phyloP scores from a whole-genome alignment of 768 basidiomycete species.

The Lactarius indigo region DNA sequence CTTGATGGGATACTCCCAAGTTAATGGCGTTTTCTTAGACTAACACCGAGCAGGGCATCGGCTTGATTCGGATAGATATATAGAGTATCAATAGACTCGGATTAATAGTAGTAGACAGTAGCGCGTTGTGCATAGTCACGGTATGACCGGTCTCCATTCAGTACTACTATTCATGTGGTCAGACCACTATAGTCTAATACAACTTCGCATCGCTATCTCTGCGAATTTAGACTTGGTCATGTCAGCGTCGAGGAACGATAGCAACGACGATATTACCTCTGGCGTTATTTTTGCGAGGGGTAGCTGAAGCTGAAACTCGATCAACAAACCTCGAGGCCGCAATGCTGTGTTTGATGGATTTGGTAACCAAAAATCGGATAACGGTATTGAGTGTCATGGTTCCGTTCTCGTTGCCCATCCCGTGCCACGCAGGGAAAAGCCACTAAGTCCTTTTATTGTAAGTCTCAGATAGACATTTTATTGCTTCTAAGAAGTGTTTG shows the following conservation, averaged over 20 bases:
- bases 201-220: not conserved
- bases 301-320: not conserved
- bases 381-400: not conserved
- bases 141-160: not conserved
- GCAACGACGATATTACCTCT: not conserved
- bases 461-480: not conserved
- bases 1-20: not conserved
- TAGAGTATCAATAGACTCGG: not conserved
- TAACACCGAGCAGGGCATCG: not conserved
- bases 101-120: not conserved
- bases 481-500: not conserved
- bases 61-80: not conserved
- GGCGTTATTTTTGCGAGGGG: not conserved
- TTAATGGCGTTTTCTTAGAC: not conserved
- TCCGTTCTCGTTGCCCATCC: not conserved
- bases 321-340: not conserved
- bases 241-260: not conserved
- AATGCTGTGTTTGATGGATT: not conserved
- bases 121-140: not conserved
- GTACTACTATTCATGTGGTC: not conserved
- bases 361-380: not conserved
- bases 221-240: not conserved
- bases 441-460: not conserved
- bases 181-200: not conserved
- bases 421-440: not conserved